phyloP scores from a whole-genome alignment of 768 basidiomycete species.

The Tephrocybe sp. region DNA sequence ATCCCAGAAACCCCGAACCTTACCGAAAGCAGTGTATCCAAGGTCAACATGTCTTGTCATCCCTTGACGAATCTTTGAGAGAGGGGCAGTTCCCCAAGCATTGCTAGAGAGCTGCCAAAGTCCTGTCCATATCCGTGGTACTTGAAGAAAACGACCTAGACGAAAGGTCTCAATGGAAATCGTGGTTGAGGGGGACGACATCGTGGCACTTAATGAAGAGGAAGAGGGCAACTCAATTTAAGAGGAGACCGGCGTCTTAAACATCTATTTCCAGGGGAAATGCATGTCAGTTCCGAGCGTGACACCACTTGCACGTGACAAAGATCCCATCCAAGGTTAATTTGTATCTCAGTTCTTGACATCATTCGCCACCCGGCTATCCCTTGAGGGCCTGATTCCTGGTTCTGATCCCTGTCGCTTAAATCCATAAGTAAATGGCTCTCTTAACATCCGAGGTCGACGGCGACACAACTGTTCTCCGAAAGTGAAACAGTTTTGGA shows the following conservation, averaged over 20 bases:
- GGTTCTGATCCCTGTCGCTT: neutral
- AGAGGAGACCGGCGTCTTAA: slow-evolving; percentile 2
- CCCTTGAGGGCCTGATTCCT: too few relatives aligned
- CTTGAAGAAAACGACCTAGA: slow-evolving; percentile 54
- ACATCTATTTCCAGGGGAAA: too few relatives aligned
- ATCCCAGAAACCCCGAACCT: slow-evolving; percentile 6
- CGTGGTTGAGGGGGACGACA: slow-evolving; percentile 15
- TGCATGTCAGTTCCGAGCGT: too few relatives aligned
- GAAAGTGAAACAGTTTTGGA: slow-evolving; percentile 8
- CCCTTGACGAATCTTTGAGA: slow-evolving; percentile 58
- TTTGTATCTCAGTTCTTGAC: neutral
- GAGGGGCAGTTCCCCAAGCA: slow-evolving; percentile 78
- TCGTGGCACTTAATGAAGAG: neutral
- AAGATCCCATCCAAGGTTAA: neutral
- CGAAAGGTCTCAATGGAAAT: slow-evolving; percentile 40
- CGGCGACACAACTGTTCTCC: slow-evolving; percentile 10
- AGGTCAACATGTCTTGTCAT: slow-evolving; percentile 63
- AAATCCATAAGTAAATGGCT: neutral
- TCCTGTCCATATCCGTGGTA: slow-evolving; percentile 71
- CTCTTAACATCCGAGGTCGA: neutral
- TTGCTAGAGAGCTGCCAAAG: slow-evolving; percentile 87
- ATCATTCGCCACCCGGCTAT: slow-evolving; percentile 1
- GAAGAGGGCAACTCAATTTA: neutral
- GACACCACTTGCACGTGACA: neutral
- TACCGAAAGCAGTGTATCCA: slow-evolving; percentile 67